Evolutionary conservation across 805 yeast genomes (phyloP).

Genomic region (Vanderwaltozyma tropicalis): DNA sequence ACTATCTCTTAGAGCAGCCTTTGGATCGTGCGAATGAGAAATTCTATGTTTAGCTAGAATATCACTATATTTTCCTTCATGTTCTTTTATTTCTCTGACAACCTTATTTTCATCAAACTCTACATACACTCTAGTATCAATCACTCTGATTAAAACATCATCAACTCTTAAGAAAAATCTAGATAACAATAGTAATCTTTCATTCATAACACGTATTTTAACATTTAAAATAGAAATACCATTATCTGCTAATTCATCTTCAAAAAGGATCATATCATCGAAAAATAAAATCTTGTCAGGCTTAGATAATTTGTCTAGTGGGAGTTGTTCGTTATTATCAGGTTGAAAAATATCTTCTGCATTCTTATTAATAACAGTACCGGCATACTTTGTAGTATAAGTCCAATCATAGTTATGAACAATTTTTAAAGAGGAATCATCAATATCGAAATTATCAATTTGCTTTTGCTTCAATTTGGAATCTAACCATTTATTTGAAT

Average conservation of each 20-base stretch:
- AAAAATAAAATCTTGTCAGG: conserved; percentile 83
- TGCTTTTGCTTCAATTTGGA: conserved; percentile 26
- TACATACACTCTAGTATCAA: conserved; percentile 76
- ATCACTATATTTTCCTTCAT: conserved; percentile 44
- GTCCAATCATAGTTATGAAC: conserved; percentile 95
- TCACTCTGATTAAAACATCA: conserved; percentile 70
- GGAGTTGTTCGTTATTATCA: conserved; percentile 38
- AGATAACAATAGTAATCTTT: conserved; percentile 59
- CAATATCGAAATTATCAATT: conserved; percentile 20
- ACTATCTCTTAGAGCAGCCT: conserved; percentile 63
- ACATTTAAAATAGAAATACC: conserved; percentile 73
- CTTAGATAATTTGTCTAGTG: conserved; percentile 53
- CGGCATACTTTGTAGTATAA: conserved; percentile 70
- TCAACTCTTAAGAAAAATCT: conserved; percentile 84
- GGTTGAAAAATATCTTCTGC: conserved; percentile 15
- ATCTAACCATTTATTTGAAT: conserved; percentile 73
- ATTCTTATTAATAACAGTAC: conserved; percentile 32
- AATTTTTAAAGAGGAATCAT: conserved; percentile 43
- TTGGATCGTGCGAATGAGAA: conserved; percentile 55
- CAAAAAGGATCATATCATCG: conserved; percentile 81
- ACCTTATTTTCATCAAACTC: conserved; percentile 49
- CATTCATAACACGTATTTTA: conserved; percentile 83
- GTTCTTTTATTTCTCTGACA: conserved; percentile 68
- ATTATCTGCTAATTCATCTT: conserved; percentile 94
- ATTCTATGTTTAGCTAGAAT: conserved; percentile 34